Conservation (phyloP, 2,329 filamentous ascomycete species). For the Colletotrichum truncatum region DNA sequence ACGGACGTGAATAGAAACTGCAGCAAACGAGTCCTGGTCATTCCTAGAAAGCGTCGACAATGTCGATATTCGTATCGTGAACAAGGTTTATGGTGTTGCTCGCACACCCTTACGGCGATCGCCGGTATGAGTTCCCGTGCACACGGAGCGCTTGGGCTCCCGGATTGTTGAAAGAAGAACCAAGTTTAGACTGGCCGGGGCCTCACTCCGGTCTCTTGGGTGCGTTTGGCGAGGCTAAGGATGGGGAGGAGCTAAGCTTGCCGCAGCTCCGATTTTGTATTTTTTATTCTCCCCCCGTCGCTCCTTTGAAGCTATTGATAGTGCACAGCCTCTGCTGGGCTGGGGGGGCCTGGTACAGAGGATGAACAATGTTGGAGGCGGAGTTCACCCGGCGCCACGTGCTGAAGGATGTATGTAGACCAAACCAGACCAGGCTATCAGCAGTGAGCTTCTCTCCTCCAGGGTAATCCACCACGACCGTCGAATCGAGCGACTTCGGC, state of each 20-base stretch:
- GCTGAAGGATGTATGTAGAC: not conserved
- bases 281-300: no score
- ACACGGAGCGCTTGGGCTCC: not conserved
- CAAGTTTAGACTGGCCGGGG: not conserved
- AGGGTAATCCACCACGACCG: not conserved
- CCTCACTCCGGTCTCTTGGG: no score
- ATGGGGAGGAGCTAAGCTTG: not conserved
- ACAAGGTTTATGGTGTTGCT: not conserved
- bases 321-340: conserved; percentile 18
- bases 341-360: not conserved
- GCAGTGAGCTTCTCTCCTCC: not conserved
- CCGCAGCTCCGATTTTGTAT: conserved; percentile 3
- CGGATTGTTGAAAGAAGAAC: not conserved
- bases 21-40: not conserved
- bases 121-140: not conserved
- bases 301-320: conserved; percentile 24
- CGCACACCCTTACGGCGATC: not conserved
- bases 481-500: conserved; percentile 1
- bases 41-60: no score
- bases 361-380: not conserved
- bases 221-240: not conserved
- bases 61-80: not conserved
- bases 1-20: conserved; percentile 10
- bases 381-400: conserved; percentile 16
- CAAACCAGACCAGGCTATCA: not conserved